Base-by-base conservation (phyloP, 371 early-diverging fungal species). In the Circinella umbellata region DNA sequence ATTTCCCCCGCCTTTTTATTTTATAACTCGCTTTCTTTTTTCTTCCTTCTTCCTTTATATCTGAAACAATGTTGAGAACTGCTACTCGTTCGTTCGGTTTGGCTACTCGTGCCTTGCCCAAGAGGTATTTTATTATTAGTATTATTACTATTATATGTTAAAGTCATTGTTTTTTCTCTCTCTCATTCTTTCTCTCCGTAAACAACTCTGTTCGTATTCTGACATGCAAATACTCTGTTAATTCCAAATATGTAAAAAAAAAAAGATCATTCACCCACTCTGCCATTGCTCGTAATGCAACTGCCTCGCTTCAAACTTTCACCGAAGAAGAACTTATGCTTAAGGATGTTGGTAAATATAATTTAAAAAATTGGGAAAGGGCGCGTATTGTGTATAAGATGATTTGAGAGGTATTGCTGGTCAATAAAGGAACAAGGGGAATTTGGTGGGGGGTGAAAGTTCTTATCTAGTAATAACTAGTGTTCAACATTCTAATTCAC, bases 271-370 rank as follows among this genome's bases (percentile, higher is more conserved):
- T 75, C 67, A 64, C 75, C 38, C 71, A 71, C 27, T 39, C 60
- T 17, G 63, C 69, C 61, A 53, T 71, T 42, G 71, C 69, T 14
- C 75, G 75, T 59, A 66, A 68, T 69, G 80, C 79, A 39, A 69
- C 75, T 46, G 81, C 81, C 34, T 94, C 84, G 18, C 74, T 81
- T 14, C 76, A 73, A 34, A 61, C 75, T 0, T 81, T 81, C 47
- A 84, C 84, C 63, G 95, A 95, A 61, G 95, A 95, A 68, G 95
- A 95, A 75, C 64, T 81, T 57, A 88, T 93, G 88, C 79, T 95
- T 73, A 84, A 85, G 61, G 93, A 95, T 42, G 68, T 82, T 60
- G 81, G 80, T 80, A 76, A 14, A 64, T 39, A 34, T 36, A 14
- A 3, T 20, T 6, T 11, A 47, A 57, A 27, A 57, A 18, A 42